Percentiles rank a stretch among this genome's conserved stretches.
Conservation (phyloP, 2,329 filamentous ascomycete species). For the Myriangium duriaei region DNA sequence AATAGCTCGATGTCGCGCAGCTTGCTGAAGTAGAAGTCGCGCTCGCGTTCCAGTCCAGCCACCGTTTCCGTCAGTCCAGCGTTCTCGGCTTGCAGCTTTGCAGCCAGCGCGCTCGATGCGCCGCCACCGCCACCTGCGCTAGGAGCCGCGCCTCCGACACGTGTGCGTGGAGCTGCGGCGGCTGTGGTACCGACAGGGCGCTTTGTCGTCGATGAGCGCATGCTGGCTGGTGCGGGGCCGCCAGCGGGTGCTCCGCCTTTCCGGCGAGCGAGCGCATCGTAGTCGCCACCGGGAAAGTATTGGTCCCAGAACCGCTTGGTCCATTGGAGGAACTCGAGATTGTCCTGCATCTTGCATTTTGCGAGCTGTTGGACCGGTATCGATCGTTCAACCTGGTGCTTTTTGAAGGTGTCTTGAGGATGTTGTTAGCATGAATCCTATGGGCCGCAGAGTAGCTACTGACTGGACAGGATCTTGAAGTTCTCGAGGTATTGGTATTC, state of each 20-base stretch:
- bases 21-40: slow-evolving; percentile 99
- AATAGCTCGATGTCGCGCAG: slow-evolving; percentile 91
- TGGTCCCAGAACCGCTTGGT: slow-evolving; percentile 96
- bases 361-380: slow-evolving; percentile 79
- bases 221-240: slow-evolving; percentile 34
- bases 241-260: slow-evolving; percentile 57
- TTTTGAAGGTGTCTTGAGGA: slow-evolving; percentile 64
- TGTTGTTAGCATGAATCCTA: neutral
- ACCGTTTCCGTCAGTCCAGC: slow-evolving; percentile 87
- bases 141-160: slow-evolving; percentile 24
- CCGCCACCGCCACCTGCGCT: slow-evolving; percentile 28
- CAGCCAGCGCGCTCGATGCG: slow-evolving; percentile 45
- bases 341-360: slow-evolving; percentile 99
- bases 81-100: slow-evolving; percentile 75
- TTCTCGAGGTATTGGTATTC: slow-evolving; percentile 98
- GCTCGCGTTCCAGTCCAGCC: slow-evolving; percentile 83
- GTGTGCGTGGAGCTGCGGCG: slow-evolving; percentile 24
- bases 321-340: slow-evolving; percentile 97
- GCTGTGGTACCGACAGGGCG: slow-evolving; percentile 40
- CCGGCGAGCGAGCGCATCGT: slow-evolving; percentile 76
- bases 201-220: slow-evolving; percentile 41
- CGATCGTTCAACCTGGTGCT: slow-evolving; percentile 78
- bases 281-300: slow-evolving; percentile 93
- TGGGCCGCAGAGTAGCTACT: slow-evolving; percentile 26
- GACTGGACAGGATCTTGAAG: slow-evolving; percentile 95